These are phyloP conservation scores for Sclerotinia glacialis DNA, from an alignment of 2,329 filamentous ascomycete species.

Conservation along the genomic window DNA sequence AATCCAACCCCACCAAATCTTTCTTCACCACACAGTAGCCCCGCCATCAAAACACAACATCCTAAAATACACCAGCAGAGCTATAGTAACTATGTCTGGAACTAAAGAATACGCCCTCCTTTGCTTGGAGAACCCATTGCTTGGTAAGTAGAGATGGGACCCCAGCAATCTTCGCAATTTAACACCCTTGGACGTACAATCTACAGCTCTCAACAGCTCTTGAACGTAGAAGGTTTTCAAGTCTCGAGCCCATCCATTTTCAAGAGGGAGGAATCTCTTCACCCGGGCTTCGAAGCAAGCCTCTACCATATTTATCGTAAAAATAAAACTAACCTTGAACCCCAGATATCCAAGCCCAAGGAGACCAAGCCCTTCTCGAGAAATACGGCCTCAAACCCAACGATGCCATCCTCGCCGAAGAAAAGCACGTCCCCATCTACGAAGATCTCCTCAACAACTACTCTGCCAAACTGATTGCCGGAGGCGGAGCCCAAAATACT, in stretches of 20 bases:
- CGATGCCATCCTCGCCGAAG: slow-evolving; percentile 94
- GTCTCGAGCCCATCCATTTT: background rate
- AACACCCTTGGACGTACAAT: background rate
- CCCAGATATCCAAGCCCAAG: slow-evolving; percentile 84
- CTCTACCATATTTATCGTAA: slow-evolving; percentile 1
- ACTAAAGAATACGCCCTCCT: slow-evolving; percentile 82
- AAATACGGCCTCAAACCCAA: slow-evolving; percentile 95
- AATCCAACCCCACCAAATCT: slow-evolving; percentile 28
- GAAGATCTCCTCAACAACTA: slow-evolving; percentile 92
- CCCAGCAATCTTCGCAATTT: background rate
- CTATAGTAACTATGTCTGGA: slow-evolving; percentile 61
- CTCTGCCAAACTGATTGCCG: slow-evolving; percentile 90
- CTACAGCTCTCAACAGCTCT: background rate
- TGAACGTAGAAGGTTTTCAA: slow-evolving; percentile 1
- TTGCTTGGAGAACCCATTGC: slow-evolving; percentile 94
- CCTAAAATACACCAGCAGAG: slow-evolving; percentile 22
- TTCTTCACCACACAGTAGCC: slow-evolving; percentile 21
- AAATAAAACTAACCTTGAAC: slow-evolving; percentile 6
- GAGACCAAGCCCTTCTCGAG: slow-evolving; percentile 77
- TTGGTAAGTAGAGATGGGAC: slow-evolving; percentile 59
- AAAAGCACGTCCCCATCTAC: slow-evolving; percentile 85
- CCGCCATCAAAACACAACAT: slow-evolving; percentile 22
- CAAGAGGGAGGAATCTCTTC: background rate
- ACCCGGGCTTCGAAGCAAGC: background rate
- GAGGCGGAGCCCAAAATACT: slow-evolving; percentile 96